A percentile compares a stretch with the other conserved stretches of the same genome.
These are phyloP conservation scores for Monosporozyma aerobia DNA, from an alignment of 805 yeast genomes.

Conservation along the genomic window DNA sequence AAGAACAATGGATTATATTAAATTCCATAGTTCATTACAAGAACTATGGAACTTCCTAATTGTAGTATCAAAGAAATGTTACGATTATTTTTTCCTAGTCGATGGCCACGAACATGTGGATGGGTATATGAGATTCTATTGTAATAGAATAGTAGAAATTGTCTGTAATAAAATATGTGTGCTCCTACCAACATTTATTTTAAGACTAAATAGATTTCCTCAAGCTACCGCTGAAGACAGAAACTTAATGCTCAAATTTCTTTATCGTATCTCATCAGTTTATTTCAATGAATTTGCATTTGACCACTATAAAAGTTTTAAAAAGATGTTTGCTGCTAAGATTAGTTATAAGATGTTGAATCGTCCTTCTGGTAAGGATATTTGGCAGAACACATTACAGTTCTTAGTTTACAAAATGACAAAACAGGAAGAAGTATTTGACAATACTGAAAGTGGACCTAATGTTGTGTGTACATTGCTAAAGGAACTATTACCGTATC, in stretches of 20 bases:
- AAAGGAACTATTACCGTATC: constrained; percentile 2
- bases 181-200: constrained; percentile 21
- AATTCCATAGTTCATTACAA: constrained; percentile 12
- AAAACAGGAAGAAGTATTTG: constrained; percentile 2
- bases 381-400: constrained; percentile 22
- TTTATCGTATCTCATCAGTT: constrained; percentile 18
- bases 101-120: constrained; percentile 6
- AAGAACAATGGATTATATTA: constrained; percentile 5
- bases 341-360: constrained; percentile 20
- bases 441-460: background rate
- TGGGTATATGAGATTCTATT: constrained; percentile 18
- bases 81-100: constrained; percentile 11
- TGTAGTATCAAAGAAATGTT: constrained; percentile 13
- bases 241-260: constrained; percentile 13
- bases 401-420: constrained; percentile 16
- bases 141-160: constrained; percentile 24
- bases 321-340: constrained; percentile 25
- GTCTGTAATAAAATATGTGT: constrained; percentile 19
- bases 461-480: constrained; percentile 3
- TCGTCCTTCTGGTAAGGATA: constrained; percentile 15
- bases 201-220: constrained; percentile 16
- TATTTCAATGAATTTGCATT: constrained; percentile 26
- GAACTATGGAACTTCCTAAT: constrained; percentile 17
- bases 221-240: constrained; percentile 6
- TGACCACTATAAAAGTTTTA: constrained; percentile 25